These are phyloP conservation scores for Arctium minus DNA, from an alignment of 129 eudicot genomes.

Conservation along the genomic window DNA sequence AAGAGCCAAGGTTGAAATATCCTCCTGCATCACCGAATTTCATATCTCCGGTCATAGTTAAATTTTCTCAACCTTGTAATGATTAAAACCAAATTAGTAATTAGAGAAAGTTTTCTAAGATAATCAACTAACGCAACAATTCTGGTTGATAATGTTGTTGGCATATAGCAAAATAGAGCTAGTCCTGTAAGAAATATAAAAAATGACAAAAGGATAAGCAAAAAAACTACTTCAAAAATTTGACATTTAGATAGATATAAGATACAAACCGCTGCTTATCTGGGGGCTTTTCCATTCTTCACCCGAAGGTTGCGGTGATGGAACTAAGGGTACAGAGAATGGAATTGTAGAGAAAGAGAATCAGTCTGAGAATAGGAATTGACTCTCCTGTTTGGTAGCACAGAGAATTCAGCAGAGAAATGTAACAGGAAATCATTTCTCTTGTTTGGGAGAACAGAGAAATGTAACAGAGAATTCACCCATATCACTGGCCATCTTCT, in stretches of 20 bases:
- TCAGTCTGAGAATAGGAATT: no score
- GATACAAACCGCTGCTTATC: neutral
- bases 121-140: slow-evolving; percentile 54
- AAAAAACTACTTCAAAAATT: neutral
- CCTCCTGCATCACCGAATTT: slow-evolving; percentile 59
- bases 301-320: no score
- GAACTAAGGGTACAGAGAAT: no score
- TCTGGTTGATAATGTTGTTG: slow-evolving; percentile 89
- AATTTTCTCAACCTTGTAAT: slow-evolving; percentile 8
- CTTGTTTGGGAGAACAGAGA: no score
- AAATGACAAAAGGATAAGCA: neutral
- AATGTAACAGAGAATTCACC: no score
- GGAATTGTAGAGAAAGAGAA: no score
- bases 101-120: neutral
- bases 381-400: no score
- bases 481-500: no score
- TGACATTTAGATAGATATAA: neutral
- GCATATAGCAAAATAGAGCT: slow-evolving; percentile 87
- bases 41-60: slow-evolving; percentile 18
- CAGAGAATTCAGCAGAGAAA: no score
- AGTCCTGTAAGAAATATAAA: slow-evolving; percentile 52
- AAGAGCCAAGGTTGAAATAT: slow-evolving; percentile 80
- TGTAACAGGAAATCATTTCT: no score
- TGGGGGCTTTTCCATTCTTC: neutral
- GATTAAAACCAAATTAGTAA: neutral